A percentile compares a stretch with the other conserved stretches of the same genome.
phyloP scores from a whole-genome alignment of 345 rosid genomes.

The Salix dunnii region DNA sequence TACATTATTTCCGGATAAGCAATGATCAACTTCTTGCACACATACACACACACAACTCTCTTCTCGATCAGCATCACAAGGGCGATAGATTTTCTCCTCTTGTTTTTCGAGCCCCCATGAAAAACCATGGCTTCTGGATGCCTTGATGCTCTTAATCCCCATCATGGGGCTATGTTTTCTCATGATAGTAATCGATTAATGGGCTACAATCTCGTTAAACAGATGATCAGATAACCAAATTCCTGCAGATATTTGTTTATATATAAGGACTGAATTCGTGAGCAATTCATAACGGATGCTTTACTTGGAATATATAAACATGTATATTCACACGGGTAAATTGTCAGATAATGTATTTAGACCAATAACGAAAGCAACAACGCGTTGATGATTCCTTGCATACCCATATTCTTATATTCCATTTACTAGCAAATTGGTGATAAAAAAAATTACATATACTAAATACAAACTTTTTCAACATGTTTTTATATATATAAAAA shows the following conservation, averaged over 20 bases:
- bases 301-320: neutral
- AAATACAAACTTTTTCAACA: no score
- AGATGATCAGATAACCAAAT: slow-evolving; percentile 31
- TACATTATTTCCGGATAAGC: neutral
- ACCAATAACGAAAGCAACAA: no score
- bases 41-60: slow-evolving; percentile 5
- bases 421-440: no score
- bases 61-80: neutral
- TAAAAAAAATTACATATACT: no score
- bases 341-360: no score
- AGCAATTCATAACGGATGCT: neutral
- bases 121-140: slow-evolving; percentile 60
- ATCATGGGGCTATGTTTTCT: slow-evolving; percentile 67
- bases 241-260: neutral
- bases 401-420: no score
- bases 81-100: neutral
- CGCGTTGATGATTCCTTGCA: no score
- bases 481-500: no score
- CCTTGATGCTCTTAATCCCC: slow-evolving; percentile 56
- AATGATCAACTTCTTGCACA: neutral
- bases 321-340: no score
- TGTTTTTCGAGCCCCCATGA: neutral
- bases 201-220: slow-evolving; percentile 67
- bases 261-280: neutral
- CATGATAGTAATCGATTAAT: slow-evolving; percentile 54